Percentiles rank a stretch among this genome's conserved stretches.
Conservation (phyloP, 2,329 filamentous ascomycete genomes). For the Trichoderma sp. region DNA sequence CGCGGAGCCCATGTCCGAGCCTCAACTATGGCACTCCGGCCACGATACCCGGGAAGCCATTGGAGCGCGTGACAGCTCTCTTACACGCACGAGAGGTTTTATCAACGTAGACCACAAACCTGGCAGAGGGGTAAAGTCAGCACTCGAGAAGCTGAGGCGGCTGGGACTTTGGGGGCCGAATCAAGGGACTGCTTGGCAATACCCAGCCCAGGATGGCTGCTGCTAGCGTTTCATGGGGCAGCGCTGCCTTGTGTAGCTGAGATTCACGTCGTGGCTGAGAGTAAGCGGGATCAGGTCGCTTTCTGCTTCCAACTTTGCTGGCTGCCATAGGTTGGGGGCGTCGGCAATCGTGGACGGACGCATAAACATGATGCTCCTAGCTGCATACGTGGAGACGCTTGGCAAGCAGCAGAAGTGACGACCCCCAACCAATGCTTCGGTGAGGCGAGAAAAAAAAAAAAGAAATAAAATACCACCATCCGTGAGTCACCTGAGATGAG, state of each 20-base stretch:
- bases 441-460: not conserved
- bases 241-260: not conserved
- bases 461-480: not conserved
- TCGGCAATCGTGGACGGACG: slow-evolving; percentile 4
- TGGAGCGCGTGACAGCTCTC: not conserved
- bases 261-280: slow-evolving; percentile 2
- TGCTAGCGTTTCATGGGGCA: slow-evolving; percentile 11
- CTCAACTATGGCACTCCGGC: not conserved
- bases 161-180: slow-evolving; percentile 2
- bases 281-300: not conserved
- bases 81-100: not conserved
- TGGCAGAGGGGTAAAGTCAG: not conserved
- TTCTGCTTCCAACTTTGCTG: not conserved
- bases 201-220: not conserved
- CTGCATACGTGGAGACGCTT: not conserved
- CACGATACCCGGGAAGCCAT: not conserved
- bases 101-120: no score
- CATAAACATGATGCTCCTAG: not conserved
- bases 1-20: not conserved
- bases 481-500: not conserved
- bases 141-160: not conserved
- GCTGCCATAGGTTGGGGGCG: not conserved
- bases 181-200: not conserved
- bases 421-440: not conserved
- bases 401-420: slow-evolving; percentile 3